Evolutionary conservation across 1,139 yeast genomes (phyloP).

Genomic region (Geotrichum europaeum): DNA sequence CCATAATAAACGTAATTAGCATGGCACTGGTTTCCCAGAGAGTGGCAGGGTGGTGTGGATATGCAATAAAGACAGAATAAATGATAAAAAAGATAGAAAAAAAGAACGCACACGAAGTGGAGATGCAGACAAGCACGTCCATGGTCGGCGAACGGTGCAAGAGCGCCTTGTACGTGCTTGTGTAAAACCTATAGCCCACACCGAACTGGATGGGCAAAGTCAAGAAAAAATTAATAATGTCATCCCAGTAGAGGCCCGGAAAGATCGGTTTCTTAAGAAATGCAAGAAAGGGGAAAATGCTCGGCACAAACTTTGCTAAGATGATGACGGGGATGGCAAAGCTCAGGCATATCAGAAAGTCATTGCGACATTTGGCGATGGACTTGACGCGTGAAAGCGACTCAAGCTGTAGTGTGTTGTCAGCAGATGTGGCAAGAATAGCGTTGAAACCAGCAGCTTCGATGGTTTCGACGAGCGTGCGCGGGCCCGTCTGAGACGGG

Average conservation of each 20-base stretch:
- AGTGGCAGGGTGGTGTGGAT: conserved; percentile 50
- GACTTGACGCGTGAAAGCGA: conserved; percentile 66
- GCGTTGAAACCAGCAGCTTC: conserved; percentile 48
- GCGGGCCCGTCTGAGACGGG: conserved; percentile 45
- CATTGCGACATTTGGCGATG: conserved; percentile 59
- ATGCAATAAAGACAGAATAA: conserved; percentile 37
- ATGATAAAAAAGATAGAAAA: conserved; percentile 63
- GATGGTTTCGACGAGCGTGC: conserved; percentile 49
- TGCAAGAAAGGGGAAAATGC: conserved; percentile 24
- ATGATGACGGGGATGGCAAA: conserved; percentile 62
- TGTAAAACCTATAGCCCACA: conserved; percentile 59
- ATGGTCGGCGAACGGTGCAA: conserved; percentile 78
- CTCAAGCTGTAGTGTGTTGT: conserved; percentile 58
- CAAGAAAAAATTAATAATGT: conserved; percentile 56
- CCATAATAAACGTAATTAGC: conserved; percentile 74
- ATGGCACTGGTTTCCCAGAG: conserved; percentile 84
- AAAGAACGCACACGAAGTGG: conserved; percentile 71
- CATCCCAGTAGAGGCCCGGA: conserved; percentile 38
- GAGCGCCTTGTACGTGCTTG: conserved; percentile 59
- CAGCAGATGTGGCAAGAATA: conserved; percentile 38
- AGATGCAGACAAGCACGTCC: conserved; percentile 85
- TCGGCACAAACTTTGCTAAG: conserved; percentile 46
- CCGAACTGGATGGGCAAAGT: conserved; percentile 65
- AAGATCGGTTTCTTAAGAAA: conserved; percentile 26
- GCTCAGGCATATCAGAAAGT: conserved; percentile 46